Evolutionary conservation across 2,329 filamentous ascomycete species (phyloP), one percentile per base, ranked within the genome.

Genomic region (Talaromyces marneffei): DNA sequence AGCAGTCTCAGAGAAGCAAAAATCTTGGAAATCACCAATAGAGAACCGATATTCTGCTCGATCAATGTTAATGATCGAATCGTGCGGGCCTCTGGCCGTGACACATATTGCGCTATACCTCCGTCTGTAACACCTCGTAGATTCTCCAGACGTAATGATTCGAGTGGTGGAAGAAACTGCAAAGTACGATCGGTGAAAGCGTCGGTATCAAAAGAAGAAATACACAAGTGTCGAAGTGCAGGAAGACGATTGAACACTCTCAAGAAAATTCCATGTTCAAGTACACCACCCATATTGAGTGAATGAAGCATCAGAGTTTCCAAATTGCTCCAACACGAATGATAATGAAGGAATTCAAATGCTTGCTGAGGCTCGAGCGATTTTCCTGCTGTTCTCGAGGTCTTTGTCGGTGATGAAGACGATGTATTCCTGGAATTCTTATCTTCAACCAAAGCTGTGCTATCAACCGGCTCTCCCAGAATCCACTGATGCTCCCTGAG

Each of bases 401-500:
- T 50, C 25, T 62, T 62, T 4, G 60, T 57, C 29, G 55, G 75
- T 23, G 72, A 72, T 53, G 57, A 48, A 37, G 71, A 74, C 4
- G 70, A 71, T 18, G 67, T 65, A 63, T 65, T 66, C 64, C 71
- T 76, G 61, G 66, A 75, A 59, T 20, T 71, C 54, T 64, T 74
- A 69, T 25, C 61, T 65, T 42, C 67, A 18, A 65, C 65, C 63
- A 72, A 55, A 72, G 71, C 18, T 25, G 50, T 31, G 4, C 9
- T 40, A 62, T 77, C 77, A 3, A 72, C 64, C 42, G 78, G 76
- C 61, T 80, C 77, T 18, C 76, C 78, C 42, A 85, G 69, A n/a
- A 84, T 71, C 84, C 84, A 86, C 1, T 79, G 76, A 57, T 84
- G 79, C 66, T 84, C 80, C 66, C 78, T 83, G 37, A 87, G 69